These are phyloP conservation scores for Suhomyces kilbournensis DNA, from an alignment of 805 yeast genomes.

Conservation along the genomic window DNA sequence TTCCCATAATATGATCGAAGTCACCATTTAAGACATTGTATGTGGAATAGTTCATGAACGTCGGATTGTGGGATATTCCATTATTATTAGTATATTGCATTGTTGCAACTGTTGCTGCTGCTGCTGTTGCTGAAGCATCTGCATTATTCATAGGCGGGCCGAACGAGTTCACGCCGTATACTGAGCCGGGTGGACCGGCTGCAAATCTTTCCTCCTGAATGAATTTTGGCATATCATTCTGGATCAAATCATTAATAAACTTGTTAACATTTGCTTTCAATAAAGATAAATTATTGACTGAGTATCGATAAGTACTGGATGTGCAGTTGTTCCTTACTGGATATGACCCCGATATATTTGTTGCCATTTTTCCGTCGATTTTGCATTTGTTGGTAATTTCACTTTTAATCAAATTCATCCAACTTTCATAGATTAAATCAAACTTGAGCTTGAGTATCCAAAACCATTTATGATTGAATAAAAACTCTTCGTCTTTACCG, in stretches of 20 bases:
- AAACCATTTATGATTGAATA: conserved; percentile 25
- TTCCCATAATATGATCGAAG: conserved; percentile 5
- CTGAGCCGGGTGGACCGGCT: neutral
- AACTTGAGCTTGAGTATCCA: conserved; percentile 21
- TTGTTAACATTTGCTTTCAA: conserved; percentile 15
- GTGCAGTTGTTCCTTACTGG: neutral
- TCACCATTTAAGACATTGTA: conserved; percentile 5
- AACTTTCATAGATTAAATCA: conserved; percentile 21
- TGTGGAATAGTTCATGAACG: conserved; percentile 8
- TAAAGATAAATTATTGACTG: conserved; percentile 12
- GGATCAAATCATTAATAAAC: conserved; percentile 11
- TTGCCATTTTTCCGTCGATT: neutral
- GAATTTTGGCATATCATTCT: conserved; percentile 10
- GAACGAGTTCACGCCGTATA: neutral
- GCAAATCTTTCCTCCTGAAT: neutral
- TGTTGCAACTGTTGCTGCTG: neutral
- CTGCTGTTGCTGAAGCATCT: neutral
- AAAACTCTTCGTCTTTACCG: conserved; percentile 16
- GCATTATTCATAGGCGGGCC: neutral
- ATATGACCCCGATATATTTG: neutral
- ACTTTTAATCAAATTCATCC: conserved; percentile 20
- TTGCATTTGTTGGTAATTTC: neutral
- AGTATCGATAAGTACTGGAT: conserved; percentile 1
- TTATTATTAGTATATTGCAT: neutral
- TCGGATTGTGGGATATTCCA: neutral